A percentile compares a stretch with the other conserved stretches of the same genome.
Conservation (phyloP, 106 monocot species). For the Agapanthus africanus region DNA sequence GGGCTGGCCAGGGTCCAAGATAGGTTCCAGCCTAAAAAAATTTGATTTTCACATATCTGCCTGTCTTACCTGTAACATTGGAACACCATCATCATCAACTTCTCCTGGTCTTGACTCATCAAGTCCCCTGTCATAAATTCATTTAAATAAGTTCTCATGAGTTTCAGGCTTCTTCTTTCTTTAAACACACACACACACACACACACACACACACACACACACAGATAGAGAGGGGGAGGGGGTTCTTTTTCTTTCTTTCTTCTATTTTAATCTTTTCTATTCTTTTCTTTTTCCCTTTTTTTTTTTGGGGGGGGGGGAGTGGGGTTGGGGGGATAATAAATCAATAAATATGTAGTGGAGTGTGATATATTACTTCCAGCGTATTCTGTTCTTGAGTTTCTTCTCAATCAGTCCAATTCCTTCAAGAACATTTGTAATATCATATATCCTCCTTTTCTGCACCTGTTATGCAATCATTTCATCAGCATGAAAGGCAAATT, state of each 20-base stretch:
- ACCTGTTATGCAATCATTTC: constrained; percentile 25
- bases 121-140: constrained; percentile 24
- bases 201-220: too few species aligned
- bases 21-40: neutral
- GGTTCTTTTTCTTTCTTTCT: too few species aligned
- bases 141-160: neutral
- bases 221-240: too few species aligned
- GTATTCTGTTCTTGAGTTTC: constrained; percentile 57
- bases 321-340: neutral
- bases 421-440: constrained; percentile 77
- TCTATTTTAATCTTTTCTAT: too few species aligned
- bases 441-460: constrained; percentile 76
- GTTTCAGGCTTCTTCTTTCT: neutral
- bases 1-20: neutral
- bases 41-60: too few species aligned
- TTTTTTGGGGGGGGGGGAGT: too few species aligned
- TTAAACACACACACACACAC: neutral
- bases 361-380: constrained; percentile 53
- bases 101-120: constrained; percentile 28
- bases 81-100: constrained; percentile 25
- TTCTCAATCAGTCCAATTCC: constrained; percentile 75
- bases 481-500: neutral
- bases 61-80: constrained; percentile 26
- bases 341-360: neutral
- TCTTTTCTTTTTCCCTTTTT: too few species aligned